Conservation (phyloP, 345 rosid species). For the Rhodomyrtus tomentosa region DNA sequence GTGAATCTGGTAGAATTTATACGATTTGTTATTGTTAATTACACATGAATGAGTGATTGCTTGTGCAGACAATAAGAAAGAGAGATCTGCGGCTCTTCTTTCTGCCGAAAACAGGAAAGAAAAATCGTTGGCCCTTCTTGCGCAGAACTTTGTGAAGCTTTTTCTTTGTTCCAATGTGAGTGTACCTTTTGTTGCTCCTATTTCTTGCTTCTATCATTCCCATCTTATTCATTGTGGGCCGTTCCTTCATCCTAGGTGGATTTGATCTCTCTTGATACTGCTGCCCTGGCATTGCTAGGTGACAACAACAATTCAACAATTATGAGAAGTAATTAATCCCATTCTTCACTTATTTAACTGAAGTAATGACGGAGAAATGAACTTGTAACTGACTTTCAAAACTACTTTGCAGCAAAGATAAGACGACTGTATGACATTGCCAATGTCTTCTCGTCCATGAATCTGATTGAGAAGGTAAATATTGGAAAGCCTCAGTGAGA, state of each 20-base stretch:
- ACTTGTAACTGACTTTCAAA: constrained; percentile 1
- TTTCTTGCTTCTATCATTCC: background rate
- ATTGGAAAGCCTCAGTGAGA: background rate
- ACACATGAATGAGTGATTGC: background rate
- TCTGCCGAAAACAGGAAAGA: constrained; percentile 47
- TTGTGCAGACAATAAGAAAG: constrained; percentile 16
- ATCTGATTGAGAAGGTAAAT: constrained; percentile 69
- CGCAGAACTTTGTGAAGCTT: constrained; percentile 77
- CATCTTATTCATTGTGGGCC: background rate
- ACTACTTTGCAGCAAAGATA: constrained; percentile 53
- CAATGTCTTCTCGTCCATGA: constrained; percentile 68
- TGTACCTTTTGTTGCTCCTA: background rate
- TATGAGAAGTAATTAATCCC: constrained; percentile 43
- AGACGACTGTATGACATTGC: constrained; percentile 82
- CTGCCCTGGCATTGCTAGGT: constrained; percentile 50
- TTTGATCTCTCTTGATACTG: constrained; percentile 57
- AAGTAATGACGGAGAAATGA: background rate
- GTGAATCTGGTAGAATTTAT: background rate
- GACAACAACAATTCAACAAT: constrained; percentile 37
- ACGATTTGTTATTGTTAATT: background rate
- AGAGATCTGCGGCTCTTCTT: background rate
- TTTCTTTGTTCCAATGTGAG: constrained; percentile 76
- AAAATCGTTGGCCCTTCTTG: constrained; percentile 54
- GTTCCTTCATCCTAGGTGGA: constrained; percentile 26
- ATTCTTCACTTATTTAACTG: background rate